These are phyloP conservation scores for Sanghuangporus sanghuang DNA, from an alignment of 1,284 basidiomycete species.

Conservation along the genomic window DNA sequence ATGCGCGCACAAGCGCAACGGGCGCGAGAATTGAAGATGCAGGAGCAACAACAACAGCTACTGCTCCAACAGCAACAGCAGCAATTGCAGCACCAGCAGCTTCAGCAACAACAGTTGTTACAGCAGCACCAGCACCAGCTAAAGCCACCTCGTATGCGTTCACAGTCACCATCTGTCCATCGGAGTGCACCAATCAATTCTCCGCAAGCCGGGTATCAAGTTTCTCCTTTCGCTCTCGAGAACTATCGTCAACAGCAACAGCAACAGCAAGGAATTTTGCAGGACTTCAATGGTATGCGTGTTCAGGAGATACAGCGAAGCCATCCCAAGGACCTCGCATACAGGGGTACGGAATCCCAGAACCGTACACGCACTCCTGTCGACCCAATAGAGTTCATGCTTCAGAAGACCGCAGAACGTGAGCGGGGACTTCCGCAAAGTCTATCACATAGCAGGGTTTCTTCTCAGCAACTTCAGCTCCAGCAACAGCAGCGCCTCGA, in stretches of 20 bases:
- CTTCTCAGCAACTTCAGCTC: background rate
- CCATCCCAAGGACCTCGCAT: constrained; percentile 21
- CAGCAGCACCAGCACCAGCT: constrained; percentile 23
- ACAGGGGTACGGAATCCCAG: constrained; percentile 20
- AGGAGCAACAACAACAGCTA: constrained; percentile 20
- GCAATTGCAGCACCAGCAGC: constrained; percentile 29
- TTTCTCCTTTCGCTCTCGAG: background rate
- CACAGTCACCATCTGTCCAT: constrained; percentile 12
- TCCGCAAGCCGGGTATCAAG: constrained; percentile 6
- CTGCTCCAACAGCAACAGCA: constrained; percentile 30
- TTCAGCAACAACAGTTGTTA: constrained; percentile 34
- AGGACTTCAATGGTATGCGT: constrained; percentile 30
- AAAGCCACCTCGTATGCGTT: constrained; percentile 17
- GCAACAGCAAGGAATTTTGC: constrained; percentile 22
- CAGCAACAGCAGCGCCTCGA: constrained; percentile 21
- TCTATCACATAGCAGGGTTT: constrained; percentile 28
- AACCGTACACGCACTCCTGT: background rate
- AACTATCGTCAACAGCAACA: constrained; percentile 14
- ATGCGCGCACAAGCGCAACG: constrained; percentile 56
- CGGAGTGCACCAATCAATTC: background rate
- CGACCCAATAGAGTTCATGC: constrained; percentile 6
- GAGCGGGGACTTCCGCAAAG: constrained; percentile 33
- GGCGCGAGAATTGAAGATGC: constrained; percentile 10
- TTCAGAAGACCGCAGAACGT: constrained; percentile 22
- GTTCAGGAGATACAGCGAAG: constrained; percentile 17